A percentile compares a stretch with the other conserved stretches of the same genome.
Conservation (phyloP, 1,139 yeast species). For the Saccharomyces hybrid region DNA sequence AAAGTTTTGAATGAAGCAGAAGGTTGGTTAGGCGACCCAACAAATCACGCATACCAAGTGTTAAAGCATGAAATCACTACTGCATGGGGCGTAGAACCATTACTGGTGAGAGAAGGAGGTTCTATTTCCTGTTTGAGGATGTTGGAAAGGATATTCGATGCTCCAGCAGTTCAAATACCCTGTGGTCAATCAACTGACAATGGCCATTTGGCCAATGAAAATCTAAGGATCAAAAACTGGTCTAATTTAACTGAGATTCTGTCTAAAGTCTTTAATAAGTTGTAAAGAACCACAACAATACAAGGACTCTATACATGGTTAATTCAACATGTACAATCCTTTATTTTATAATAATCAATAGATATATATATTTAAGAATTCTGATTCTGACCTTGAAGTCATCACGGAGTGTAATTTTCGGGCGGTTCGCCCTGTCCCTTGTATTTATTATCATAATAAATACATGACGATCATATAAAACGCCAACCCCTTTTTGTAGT, state of each 20-base stretch:
- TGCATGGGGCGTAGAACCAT: slow-evolving; percentile 65
- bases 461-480: background rate
- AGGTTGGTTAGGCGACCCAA: slow-evolving; percentile 91
- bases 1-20: slow-evolving; percentile 77
- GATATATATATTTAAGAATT: background rate
- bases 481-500: background rate
- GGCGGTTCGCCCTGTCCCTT: background rate
- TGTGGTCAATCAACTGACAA: slow-evolving; percentile 95
- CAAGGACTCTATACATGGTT: too few relatives aligned
- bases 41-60: slow-evolving; percentile 62
- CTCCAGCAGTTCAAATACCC: slow-evolving; percentile 93
- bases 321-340: background rate
- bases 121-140: slow-evolving; percentile 87
- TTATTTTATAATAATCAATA: background rate
- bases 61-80: slow-evolving; percentile 50
- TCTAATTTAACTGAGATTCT: slow-evolving; percentile 66
- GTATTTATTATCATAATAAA: background rate
- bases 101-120: slow-evolving; percentile 92
- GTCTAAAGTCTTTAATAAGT: slow-evolving; percentile 43
- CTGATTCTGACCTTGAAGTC: background rate
- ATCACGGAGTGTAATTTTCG: background rate
- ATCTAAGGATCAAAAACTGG: slow-evolving; percentile 70
- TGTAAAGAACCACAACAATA: slow-evolving; percentile 12
- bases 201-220: slow-evolving; percentile 87
- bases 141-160: slow-evolving; percentile 70